phyloP scores from a whole-genome alignment of 306 rosid genomes.

The Inga laurina region DNA sequence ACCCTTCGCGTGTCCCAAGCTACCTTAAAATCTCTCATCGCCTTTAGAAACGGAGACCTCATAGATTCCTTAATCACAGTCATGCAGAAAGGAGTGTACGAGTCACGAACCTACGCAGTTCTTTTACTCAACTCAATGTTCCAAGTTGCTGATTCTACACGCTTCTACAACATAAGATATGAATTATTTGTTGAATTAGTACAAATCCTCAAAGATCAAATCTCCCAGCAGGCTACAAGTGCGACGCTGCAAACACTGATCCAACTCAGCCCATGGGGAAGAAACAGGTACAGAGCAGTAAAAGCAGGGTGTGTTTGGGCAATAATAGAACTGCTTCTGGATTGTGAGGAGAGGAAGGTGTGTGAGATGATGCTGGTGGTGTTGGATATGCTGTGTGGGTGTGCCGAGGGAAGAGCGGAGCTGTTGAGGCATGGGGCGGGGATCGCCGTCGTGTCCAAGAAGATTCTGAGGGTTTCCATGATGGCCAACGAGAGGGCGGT shows the following conservation, averaged over 20 bases:
- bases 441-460: slow-evolving; percentile 68
- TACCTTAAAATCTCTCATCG: slow-evolving; percentile 33
- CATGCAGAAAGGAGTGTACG: slow-evolving; percentile 57
- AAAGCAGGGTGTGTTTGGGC: slow-evolving; percentile 65
- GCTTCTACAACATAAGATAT: slow-evolving; percentile 14
- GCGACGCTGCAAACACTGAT: slow-evolving; percentile 54
- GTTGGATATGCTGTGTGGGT: slow-evolving; percentile 60
- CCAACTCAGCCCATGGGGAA: slow-evolving; percentile 52
- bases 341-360: slow-evolving; percentile 45
- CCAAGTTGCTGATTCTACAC: slow-evolving; percentile 43
- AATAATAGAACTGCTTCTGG: slow-evolving; percentile 59
- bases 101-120: slow-evolving; percentile 69
- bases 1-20: slow-evolving; percentile 53
- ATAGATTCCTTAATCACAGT: slow-evolving; percentile 43
- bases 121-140: slow-evolving; percentile 55
- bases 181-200: slow-evolving; percentile 54
- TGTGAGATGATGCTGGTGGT: slow-evolving; percentile 63
- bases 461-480: slow-evolving; percentile 73
- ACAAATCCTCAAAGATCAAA: slow-evolving; percentile 54
- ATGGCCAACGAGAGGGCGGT: slow-evolving; percentile 72
- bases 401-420: slow-evolving; percentile 81
- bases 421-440: slow-evolving; percentile 71
- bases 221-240: slow-evolving; percentile 56
- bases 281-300: slow-evolving; percentile 61
- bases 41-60: slow-evolving; percentile 36